A percentile compares a stretch with the other conserved stretches of the same genome.
Conservation (phyloP, 164 flowering plant genomes). For the Hamamelis virginiana region DNA sequence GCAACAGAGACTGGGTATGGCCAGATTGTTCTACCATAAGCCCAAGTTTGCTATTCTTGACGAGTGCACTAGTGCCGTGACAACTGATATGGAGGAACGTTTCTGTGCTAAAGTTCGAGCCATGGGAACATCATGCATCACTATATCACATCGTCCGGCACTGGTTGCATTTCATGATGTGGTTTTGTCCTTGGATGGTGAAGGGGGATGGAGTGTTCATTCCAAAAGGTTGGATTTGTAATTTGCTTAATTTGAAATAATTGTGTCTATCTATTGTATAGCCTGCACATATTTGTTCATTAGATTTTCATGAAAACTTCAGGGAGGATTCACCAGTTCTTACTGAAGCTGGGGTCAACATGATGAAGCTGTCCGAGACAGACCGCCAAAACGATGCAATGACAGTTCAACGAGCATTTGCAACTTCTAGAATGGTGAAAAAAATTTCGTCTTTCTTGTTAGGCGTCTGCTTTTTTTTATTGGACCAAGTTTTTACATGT, state of each 20-base stretch:
- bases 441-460: conserved; percentile 2
- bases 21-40: conserved; percentile 95
- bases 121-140: conserved; percentile 99
- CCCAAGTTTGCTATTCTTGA: conserved; percentile 99
- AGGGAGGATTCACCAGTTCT: conserved; percentile 53
- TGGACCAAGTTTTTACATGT: not conserved
- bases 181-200: conserved; percentile 95
- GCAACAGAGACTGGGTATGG: conserved; percentile 99
- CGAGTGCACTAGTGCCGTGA: conserved; percentile 99
- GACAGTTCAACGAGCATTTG: conserved; percentile 87
- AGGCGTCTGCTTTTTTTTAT: not conserved
- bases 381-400: conserved; percentile 83
- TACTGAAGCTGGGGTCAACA: conserved; percentile 30
- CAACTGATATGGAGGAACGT: conserved; percentile 99
- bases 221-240: conserved; percentile 48
- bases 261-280: not conserved
- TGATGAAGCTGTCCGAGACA: conserved; percentile 41
- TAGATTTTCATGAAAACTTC: conserved; percentile 11
- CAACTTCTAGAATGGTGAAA: conserved; percentile 52
- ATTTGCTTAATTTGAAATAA: not conserved
- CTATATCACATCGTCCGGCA: conserved; percentile 99
- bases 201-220: conserved; percentile 91
- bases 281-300: not conserved
- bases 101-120: conserved; percentile 96
- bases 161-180: conserved; percentile 97